Evolutionary conservation across 2,329 filamentous ascomycete genomes (phyloP).

Genomic region (Fusarium marasasianum): DNA sequence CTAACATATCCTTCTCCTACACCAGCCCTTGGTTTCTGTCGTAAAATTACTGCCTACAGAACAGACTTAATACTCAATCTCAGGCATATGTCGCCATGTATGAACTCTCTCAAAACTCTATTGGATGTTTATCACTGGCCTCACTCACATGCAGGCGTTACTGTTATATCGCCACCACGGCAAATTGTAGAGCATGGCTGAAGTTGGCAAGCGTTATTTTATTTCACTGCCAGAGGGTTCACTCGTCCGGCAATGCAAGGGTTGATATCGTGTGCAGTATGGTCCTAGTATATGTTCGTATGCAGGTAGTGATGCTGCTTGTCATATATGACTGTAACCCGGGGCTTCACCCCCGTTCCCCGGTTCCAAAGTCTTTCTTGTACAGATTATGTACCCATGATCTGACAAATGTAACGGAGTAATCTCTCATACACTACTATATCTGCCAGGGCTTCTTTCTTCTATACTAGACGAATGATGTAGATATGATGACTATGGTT

Average conservation of each 20-base stretch:
- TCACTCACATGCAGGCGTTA: not conserved
- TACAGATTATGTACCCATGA: slow-evolving; percentile 5
- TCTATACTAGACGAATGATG: not conserved
- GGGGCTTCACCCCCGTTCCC: slow-evolving; percentile 18
- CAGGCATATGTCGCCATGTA: not conserved
- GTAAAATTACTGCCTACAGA: not conserved
- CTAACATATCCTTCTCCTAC: not conserved
- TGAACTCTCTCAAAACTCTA: not conserved
- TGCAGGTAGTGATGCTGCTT: slow-evolving; percentile 22
- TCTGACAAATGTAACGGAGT: slow-evolving; percentile 11
- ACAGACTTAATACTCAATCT: too few relatives aligned
- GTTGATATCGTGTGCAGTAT: not conserved
- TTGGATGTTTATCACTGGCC: not conserved
- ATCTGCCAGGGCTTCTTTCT: not conserved
- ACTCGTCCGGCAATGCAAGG: not conserved
- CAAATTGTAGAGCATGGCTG: not conserved
- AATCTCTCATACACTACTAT: not conserved
- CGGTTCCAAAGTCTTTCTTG: not conserved
- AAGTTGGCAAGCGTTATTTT: not conserved
- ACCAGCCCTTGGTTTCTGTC: not conserved
- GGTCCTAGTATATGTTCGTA: not conserved
- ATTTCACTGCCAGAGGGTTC: not conserved
- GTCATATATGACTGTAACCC: slow-evolving; percentile 32
- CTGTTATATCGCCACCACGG: not conserved
- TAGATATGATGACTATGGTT: not conserved